These are phyloP conservation scores for Gautieria morchelliformis DNA, from an alignment of 768 basidiomycete species.

Conservation along the genomic window DNA sequence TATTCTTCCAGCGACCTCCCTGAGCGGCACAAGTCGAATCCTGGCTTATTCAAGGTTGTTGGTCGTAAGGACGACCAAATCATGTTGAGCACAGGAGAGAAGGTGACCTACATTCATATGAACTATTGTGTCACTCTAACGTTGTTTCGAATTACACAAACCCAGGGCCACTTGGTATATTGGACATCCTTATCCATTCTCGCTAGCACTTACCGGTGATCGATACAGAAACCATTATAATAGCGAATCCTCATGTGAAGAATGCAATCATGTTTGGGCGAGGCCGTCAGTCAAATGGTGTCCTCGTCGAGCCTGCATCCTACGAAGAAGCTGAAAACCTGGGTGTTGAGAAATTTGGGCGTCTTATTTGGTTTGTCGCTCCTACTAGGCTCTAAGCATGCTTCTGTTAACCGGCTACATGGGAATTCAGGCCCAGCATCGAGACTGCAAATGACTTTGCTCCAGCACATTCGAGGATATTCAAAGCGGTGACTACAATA, in stretches of 20 bases:
- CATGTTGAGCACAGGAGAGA: conserved; percentile 35
- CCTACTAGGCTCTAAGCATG: background rate
- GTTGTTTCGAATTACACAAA: background rate
- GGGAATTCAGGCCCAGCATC: conserved; percentile 16
- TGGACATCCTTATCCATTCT: background rate
- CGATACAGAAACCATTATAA: conserved; percentile 18
- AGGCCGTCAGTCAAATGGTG: conserved; percentile 29
- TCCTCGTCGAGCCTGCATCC: conserved; percentile 26
- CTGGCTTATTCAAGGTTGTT: conserved; percentile 15
- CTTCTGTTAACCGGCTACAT: background rate
- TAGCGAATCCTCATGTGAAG: conserved; percentile 21
- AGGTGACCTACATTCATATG: conserved; percentile 15
- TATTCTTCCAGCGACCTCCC: conserved; percentile 27
- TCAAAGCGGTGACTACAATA: conserved; percentile 24
- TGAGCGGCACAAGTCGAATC: background rate
- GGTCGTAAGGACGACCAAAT: conserved; percentile 33
- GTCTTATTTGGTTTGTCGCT: conserved; percentile 23
- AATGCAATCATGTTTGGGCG: conserved; percentile 32
- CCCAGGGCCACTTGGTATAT: conserved; percentile 22
- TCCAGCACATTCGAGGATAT: conserved; percentile 16
- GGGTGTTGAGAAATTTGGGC: conserved; percentile 24
- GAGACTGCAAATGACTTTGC: conserved; percentile 16
- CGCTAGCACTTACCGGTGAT: background rate
- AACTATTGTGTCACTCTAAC: background rate
- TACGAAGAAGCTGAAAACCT: conserved; percentile 13